A percentile compares a stretch with the other conserved stretches of the same genome.
phyloP scores from a whole-genome alignment of 352 stramenopile species.

The Phytophthora syringae region DNA sequence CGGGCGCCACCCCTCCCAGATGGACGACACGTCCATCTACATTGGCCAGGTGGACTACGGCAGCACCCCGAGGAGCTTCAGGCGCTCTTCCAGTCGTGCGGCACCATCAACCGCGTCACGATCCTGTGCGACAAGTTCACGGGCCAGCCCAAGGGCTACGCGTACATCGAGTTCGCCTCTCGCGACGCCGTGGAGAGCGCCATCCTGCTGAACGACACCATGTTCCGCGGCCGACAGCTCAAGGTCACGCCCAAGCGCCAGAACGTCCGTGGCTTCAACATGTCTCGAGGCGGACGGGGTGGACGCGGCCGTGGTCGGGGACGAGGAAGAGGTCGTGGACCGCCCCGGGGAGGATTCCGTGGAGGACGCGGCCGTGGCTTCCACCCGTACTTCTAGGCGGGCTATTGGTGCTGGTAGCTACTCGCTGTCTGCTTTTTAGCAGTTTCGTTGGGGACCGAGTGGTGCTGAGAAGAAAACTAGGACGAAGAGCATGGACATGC shows the following conservation, averaged over 20 bases:
- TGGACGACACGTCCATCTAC: slow-evolving; percentile 92
- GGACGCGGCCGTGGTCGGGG: slow-evolving; percentile 57
- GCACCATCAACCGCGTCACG: slow-evolving; percentile 97
- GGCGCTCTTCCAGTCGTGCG: slow-evolving; percentile 96
- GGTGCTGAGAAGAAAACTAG: too few species aligned
- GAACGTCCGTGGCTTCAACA: slow-evolving; percentile 86
- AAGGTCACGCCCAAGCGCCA: slow-evolving; percentile 90
- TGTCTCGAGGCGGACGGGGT: slow-evolving; percentile 58
- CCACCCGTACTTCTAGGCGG: slow-evolving; percentile 72
- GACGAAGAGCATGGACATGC: slow-evolving; percentile 13
- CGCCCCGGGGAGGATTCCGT: slow-evolving; percentile 64
- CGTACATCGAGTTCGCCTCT: slow-evolving; percentile 95
- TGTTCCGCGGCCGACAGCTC: slow-evolving; percentile 91
- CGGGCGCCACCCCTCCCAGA: slow-evolving; percentile 40
- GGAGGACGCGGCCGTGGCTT: slow-evolving; percentile 75
- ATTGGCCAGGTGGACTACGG: slow-evolving; percentile 98
- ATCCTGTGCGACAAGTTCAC: slow-evolving; percentile 99
- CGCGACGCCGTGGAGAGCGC: slow-evolving; percentile 89
- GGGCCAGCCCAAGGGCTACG: slow-evolving; percentile 94
- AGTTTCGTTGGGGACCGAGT: too few species aligned
- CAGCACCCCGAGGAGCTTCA: slow-evolving; percentile 96
- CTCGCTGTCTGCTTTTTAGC: slow-evolving; percentile 5
- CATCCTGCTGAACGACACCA: slow-evolving; percentile 92
- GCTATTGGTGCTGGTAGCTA: too few species aligned
- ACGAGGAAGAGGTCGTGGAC: slow-evolving; percentile 61